Evolutionary conservation across 139 green algal species (phyloP), one percentile per base, ranked within the genome.

Genomic region (Monoraphidium neglectum): DNA sequence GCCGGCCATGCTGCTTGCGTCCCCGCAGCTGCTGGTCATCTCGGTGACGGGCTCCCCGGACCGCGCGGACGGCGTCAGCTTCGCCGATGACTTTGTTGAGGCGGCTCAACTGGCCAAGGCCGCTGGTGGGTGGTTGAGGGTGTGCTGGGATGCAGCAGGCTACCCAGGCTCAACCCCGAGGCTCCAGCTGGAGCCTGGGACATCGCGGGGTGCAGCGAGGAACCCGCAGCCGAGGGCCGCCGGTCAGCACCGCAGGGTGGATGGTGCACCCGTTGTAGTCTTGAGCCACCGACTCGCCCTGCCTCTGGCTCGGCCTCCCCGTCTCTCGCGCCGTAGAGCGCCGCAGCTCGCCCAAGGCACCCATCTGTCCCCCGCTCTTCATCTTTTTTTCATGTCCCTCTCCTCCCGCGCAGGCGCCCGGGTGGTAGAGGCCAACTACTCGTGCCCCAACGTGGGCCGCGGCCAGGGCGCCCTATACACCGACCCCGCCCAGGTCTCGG

Each of bases 371-470:
- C n/a, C 63, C 4, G 38, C 26, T n/a, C 28, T 16, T 8, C 38
- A n/a, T n/a, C n/a, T 4, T n/a, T n/a, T n/a, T n/a, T n/a, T n/a
- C n/a, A 15, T 33, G 12, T 53, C 35, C 37, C 73, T 65, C 26
- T 21, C 57, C 30, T 13, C n/a, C 57, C 13, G 24, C n/a, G 16
- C 60, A 78, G 72, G 72, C 36, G 72, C 60, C 28, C 56, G 30
- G 30, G 46, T 78, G 4, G 28, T 78, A 65, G 72, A 78, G 60
- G 72, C 72, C 40, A 78, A 78, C 72, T 54, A 65, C 15, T 77
- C 64, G 36, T 84, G 78, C 65, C 78, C 78, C 57, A 84, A 84
- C 61, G 72, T 84, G 38, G 78, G 78, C 49, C 16, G 37, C 40
- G 65, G 57, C 21, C 78, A 84, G 66, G 72, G 75, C 8, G 78